phyloP scores from a whole-genome alignment of 2,329 filamentous ascomycete species.

The Neurospora sp. region DNA sequence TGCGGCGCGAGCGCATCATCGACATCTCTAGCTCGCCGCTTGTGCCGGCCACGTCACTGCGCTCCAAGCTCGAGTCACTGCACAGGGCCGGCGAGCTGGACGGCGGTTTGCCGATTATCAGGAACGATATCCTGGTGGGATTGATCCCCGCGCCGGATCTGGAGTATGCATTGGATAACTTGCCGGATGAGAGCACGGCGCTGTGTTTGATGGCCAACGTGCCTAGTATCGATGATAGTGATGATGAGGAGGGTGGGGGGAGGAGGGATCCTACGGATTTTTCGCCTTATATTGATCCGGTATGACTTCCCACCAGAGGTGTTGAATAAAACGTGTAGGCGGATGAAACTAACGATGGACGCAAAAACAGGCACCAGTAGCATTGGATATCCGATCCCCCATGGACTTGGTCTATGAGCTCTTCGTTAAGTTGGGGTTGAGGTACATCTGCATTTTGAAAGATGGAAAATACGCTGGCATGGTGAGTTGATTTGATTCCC shows the following conservation, averaged over 20 bases:
- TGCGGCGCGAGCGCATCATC: slow-evolving; percentile 69
- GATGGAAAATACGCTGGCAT: slow-evolving; percentile 83
- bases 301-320: slow-evolving; percentile 28
- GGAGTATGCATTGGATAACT: slow-evolving; percentile 80
- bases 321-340: not conserved
- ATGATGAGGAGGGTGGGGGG: slow-evolving; percentile 31
- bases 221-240: slow-evolving; percentile 51
- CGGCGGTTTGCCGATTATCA: slow-evolving; percentile 78
- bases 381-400: slow-evolving; percentile 78
- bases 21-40: slow-evolving; percentile 79
- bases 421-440: slow-evolving; percentile 84
- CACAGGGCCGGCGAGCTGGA: slow-evolving; percentile 85
- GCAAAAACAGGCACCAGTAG: slow-evolving; percentile 57
- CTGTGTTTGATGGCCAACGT: slow-evolving; percentile 75
- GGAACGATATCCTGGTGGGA: slow-evolving; percentile 70
- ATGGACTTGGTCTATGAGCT: slow-evolving; percentile 96
- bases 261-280: slow-evolving; percentile 67
- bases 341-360: not conserved
- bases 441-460: slow-evolving; percentile 82
- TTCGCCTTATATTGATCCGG: slow-evolving; percentile 81
- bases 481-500: slow-evolving; percentile 39
- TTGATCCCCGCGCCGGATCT: slow-evolving; percentile 90
- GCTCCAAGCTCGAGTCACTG: slow-evolving; percentile 69
- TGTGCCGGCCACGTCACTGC: slow-evolving; percentile 65
- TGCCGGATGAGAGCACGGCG: slow-evolving; percentile 62